Conservation (phyloP, 345 rosid genomes). For the Eucalyptus brandiana region DNA sequence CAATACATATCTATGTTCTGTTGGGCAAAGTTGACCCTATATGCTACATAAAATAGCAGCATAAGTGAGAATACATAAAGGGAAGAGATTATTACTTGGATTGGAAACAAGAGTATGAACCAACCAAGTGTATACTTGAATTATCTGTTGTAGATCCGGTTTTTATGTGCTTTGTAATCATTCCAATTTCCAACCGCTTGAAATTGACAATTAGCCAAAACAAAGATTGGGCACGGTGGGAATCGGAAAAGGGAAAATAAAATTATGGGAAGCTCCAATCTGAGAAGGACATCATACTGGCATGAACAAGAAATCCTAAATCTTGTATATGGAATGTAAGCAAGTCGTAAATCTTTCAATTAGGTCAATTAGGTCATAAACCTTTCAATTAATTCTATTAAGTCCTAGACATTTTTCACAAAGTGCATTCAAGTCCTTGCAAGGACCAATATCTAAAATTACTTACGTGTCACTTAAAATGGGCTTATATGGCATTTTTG, state of each 20-base stretch:
- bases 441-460: background rate
- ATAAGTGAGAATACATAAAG: background rate
- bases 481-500: background rate
- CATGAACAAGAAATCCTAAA: background rate
- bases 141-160: background rate
- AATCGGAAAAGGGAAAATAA: background rate
- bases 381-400: no score
- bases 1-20: background rate
- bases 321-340: background rate
- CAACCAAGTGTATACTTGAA: background rate
- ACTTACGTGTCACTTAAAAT: background rate
- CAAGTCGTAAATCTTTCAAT: background rate
- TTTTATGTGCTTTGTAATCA: background rate
- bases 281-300: background rate
- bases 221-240: background rate
- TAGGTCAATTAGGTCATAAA: background rate
- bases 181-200: background rate
- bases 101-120: background rate
- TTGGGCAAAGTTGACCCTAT: background rate
- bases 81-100: background rate
- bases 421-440: background rate
- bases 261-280: background rate
- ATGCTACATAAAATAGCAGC: background rate
- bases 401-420: background rate
- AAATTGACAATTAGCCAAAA: background rate